Base-by-base conservation (phyloP, 257 asterid genomes). In the Oldenlandia corymbosa region DNA sequence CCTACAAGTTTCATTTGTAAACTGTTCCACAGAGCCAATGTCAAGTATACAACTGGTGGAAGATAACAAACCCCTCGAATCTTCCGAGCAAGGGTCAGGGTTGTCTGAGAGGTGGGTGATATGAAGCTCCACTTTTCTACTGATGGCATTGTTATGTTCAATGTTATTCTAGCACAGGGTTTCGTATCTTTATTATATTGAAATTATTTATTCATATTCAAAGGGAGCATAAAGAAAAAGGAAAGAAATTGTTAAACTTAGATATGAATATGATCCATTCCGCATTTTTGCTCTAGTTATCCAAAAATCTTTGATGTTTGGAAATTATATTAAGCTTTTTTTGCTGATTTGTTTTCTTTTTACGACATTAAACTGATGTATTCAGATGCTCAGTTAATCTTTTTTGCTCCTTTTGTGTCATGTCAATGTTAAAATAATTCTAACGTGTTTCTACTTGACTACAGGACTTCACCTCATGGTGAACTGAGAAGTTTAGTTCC, bases 11-110 rank as follows among this genome's bases (percentile, higher is more conserved):
- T 81, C 80, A 75, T 90, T 90, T 65, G 77, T 67, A 71, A 93
- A 87, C 77, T 64, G 69, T 65, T 87, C 99, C 16, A 68, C 80
- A 36, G 92, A 85, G 79, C 78, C 81, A 53, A 73, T 90, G 83
- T 79, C 85, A 64, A 80, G 83, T 71, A 71, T 93, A 75, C 74
- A 65, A 65, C 77, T 93, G 61, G 66, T 81, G 30, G 94, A 84
- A 79, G 95, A 84, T 58, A 57, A 67, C 61, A 73, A 60, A 72
- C 74, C 58, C 58, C 70, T 73, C 47, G 90, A 79, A 75, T 71
- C 85, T 68, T 62, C 79, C 59, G 94, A 87, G 73, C 88, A 80
- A 66, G 75, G 81, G 30, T 67, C 51, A 64, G 66, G 82, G 64
- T 70, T 72, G 47, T 79, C 74, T 68, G 87, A 79, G 54, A 84